phyloP scores from a whole-genome alignment of 1,139 yeast genomes.

The Yamadazyma siamensis region DNA sequence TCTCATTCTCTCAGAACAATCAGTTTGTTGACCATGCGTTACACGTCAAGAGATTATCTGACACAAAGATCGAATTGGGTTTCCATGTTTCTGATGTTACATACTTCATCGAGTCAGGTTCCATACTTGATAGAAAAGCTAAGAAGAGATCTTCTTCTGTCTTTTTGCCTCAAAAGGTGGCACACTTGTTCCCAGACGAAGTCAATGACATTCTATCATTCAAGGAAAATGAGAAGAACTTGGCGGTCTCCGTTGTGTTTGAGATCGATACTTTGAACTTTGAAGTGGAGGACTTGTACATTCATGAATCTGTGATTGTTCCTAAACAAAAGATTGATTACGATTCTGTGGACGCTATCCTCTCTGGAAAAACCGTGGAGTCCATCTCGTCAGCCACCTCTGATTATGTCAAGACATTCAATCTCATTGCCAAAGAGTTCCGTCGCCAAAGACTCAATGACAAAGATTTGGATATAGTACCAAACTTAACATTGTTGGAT shows the following conservation, averaged over 20 bases:
- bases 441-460: constrained; percentile 67
- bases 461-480: constrained; percentile 44
- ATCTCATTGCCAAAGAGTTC: constrained; percentile 66
- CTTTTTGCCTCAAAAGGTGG: constrained; percentile 76
- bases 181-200: constrained; percentile 66
- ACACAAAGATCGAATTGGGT: constrained; percentile 65
- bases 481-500: constrained; percentile 67
- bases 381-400: constrained; percentile 56
- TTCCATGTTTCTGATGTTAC: constrained; percentile 83
- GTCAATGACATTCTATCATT: constrained; percentile 63
- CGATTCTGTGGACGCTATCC: constrained; percentile 51
- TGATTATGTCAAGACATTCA: constrained; percentile 63
- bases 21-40: constrained; percentile 71
- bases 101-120: constrained; percentile 65
- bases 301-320: constrained; percentile 68
- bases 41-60: constrained; percentile 61
- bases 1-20: constrained; percentile 65
- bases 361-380: constrained; percentile 28
- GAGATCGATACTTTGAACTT: constrained; percentile 72
- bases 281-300: constrained; percentile 73
- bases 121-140: constrained; percentile 81
- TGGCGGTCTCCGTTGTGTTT: constrained; percentile 78
- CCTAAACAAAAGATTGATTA: constrained; percentile 57
- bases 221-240: constrained; percentile 54
- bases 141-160: constrained; percentile 90